A percentile compares a stretch with the other conserved stretches of the same genome.
These are phyloP conservation scores for Magnusiomyces sp. DNA, from an alignment of 1,139 yeast genomes.

Conservation along the genomic window DNA sequence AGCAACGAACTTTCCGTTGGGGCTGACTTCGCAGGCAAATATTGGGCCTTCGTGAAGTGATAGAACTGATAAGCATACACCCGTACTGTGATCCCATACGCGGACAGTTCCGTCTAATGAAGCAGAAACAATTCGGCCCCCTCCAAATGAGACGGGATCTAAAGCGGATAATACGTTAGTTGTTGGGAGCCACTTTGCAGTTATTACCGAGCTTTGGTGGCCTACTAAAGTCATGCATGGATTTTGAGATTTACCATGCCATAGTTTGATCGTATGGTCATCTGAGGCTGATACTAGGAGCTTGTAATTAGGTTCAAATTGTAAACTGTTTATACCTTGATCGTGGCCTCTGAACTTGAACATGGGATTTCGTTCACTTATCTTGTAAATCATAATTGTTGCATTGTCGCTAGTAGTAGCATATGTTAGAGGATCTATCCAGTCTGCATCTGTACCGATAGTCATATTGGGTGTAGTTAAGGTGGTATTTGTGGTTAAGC, in stretches of 20 bases:
- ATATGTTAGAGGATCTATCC: slow-evolving; percentile 66
- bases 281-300: slow-evolving; percentile 69
- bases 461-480: slow-evolving; percentile 6
- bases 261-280: slow-evolving; percentile 61
- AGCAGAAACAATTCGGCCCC: slow-evolving; percentile 33
- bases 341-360: slow-evolving; percentile 66
- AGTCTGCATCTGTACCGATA: slow-evolving; percentile 50
- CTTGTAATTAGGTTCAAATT: slow-evolving; percentile 44
- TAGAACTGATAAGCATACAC: slow-evolving; percentile 34
- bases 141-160: slow-evolving; percentile 14
- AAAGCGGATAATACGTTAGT: slow-evolving; percentile 12
- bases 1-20: slow-evolving; percentile 40
- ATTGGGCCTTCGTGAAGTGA: slow-evolving; percentile 45
- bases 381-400: slow-evolving; percentile 50
- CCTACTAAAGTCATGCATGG: slow-evolving; percentile 26
- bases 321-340: slow-evolving; percentile 48
- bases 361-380: slow-evolving; percentile 44
- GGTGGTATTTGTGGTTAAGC: background rate
- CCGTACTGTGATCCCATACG: slow-evolving; percentile 53
- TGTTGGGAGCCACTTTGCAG: slow-evolving; percentile 25
- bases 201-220: slow-evolving; percentile 27
- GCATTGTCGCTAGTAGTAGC: slow-evolving; percentile 57
- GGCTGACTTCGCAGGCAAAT: slow-evolving; percentile 45
- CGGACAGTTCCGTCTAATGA: slow-evolving; percentile 67
- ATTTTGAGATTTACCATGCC: slow-evolving; percentile 39